Evolutionary conservation across 2,329 filamentous ascomycete genomes (phyloP).

Genomic region (Aureobasidium uvarum): DNA sequence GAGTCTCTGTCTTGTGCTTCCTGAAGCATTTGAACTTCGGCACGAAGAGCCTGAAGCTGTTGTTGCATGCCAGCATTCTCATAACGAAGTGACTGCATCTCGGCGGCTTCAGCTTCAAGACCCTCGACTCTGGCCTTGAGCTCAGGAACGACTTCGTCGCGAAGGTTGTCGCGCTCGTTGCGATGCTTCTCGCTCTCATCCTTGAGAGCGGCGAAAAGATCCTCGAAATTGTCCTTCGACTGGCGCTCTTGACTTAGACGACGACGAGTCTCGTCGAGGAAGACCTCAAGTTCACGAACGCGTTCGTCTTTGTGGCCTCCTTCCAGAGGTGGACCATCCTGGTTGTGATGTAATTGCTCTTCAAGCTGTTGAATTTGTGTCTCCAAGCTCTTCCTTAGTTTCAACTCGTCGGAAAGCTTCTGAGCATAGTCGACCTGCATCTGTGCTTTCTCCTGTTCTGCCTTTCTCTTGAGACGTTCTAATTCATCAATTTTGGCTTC

Average conservation of each 20-base stretch:
- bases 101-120: conserved; percentile 69
- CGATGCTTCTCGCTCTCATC: conserved; percentile 76
- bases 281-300: conserved; percentile 73
- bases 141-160: conserved; percentile 82
- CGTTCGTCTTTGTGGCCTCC: conserved; percentile 53
- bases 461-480: conserved; percentile 75
- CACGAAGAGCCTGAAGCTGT: conserved; percentile 68
- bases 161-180: conserved; percentile 87
- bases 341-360: conserved; percentile 62
- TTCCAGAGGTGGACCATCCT: conserved; percentile 31
- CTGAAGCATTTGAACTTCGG: conserved; percentile 51
- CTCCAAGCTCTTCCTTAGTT: conserved; percentile 72
- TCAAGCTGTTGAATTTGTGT: conserved; percentile 80
- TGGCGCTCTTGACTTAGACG: conserved; percentile 80
- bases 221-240: conserved; percentile 90
- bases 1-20: conserved; percentile 40
- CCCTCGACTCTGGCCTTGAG: conserved; percentile 73
- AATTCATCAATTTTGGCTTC: conserved; percentile 65
- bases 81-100: conserved; percentile 71
- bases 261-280: conserved; percentile 78
- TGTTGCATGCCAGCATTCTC: conserved; percentile 84
- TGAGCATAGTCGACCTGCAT: conserved; percentile 79
- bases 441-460: conserved; percentile 88
- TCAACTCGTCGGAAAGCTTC: conserved; percentile 83
- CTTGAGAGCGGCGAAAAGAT: conserved; percentile 79